Percentiles rank a stretch among this genome's conserved stretches.
phyloP scores from a whole-genome alignment of 352 stramenopile species.

The Pythium plurisporium region DNA sequence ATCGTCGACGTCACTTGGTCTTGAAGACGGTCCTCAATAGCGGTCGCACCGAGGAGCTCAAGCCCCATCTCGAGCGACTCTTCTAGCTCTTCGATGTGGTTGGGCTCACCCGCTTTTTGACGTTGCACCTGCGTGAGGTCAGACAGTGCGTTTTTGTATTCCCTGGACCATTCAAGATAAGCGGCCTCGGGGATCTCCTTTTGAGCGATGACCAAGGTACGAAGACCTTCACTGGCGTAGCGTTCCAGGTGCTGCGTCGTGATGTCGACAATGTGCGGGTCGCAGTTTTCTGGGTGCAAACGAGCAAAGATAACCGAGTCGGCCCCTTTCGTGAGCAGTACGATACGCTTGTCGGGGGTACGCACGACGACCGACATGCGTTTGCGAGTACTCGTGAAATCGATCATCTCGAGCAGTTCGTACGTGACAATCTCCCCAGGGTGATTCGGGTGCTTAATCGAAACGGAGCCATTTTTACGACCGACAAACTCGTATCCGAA shows the following conservation, averaged over 20 bases:
- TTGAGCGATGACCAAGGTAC: conserved; percentile 86
- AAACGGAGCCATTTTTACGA: conserved; percentile 52
- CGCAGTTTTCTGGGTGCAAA: conserved; percentile 57
- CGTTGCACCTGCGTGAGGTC: conserved; percentile 74
- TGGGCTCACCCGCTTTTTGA: conserved; percentile 56
- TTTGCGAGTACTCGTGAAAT: conserved; percentile 97
- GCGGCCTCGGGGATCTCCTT: conserved; percentile 62
- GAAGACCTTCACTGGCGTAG: conserved; percentile 82
- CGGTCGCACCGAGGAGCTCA: conserved; percentile 84
- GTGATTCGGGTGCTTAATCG: conserved; percentile 50
- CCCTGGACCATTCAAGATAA: conserved; percentile 66
- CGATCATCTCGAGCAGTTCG: conserved; percentile 91
- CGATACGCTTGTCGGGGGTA: conserved; percentile 48
- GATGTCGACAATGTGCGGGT: conserved; percentile 45
- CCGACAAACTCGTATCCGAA: conserved; percentile 79
- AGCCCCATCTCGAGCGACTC: conserved; percentile 82
- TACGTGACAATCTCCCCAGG: conserved; percentile 48
- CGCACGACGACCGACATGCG: conserved; percentile 96
- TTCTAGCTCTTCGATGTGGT: conserved; percentile 69
- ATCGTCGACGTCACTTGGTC: conserved; percentile 87
- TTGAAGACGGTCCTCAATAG: conserved; percentile 93
- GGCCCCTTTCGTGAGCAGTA: conserved; percentile 72
- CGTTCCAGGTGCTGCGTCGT: conserved; percentile 78
- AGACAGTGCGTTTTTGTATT: conserved; percentile 71
- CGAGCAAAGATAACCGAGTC: conserved; percentile 80